Evolutionary conservation across 2,329 filamentous ascomycete species (phyloP), one percentile per base, ranked within the genome.

Genomic region (Hirsutella thompsonii): DNA sequence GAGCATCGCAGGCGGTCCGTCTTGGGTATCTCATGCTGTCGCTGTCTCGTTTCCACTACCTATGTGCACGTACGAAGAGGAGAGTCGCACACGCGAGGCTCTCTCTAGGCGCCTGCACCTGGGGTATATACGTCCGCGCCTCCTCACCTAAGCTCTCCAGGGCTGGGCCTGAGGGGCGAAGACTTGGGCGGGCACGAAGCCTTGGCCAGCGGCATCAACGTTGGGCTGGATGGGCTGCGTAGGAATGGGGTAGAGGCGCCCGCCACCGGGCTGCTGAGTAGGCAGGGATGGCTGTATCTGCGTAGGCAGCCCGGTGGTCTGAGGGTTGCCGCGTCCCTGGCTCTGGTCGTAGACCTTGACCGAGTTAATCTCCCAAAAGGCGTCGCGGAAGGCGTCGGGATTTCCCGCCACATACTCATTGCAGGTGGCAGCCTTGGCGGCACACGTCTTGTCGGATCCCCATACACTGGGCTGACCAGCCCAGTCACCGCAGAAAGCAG

Each of bases 401-500:
- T 89, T 83, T 49, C 72, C 66, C 41, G 69, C 68, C 19, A 94
- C 88, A 56, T 77, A 94, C 20, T 76, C 74, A 21, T 79, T 56
- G 66, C 89, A 94, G 1, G 77, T 79, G 32, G 61, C 46, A 0
- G 76, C 83, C 48, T 76, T 67, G 33, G 70, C 61, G 1, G 69
- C 62, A 58, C 83, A 89, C 35, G 72, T 69, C 4, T 60, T 46
- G 44, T 79, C 69, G 26, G 58, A 53, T 38, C 54, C 52, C 81
- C 83, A 94, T 28, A 79, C 76, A 4, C 47, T 43, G 13, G 50
- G 41, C 34, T 65, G 57, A 20, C 85, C 85, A 8, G 88, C 88
- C 88, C 88, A 94, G 54, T 82, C 76, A 18, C 89, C 89, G 60
- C 89, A 95, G 58, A 94, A 86, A 5, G 83, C 83, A 1, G 80